Percentiles rank a stretch among this genome's conserved stretches.
Evolutionary conservation across 805 yeast genomes (phyloP).

Genomic region (Ogataea nitratoaversa): DNA sequence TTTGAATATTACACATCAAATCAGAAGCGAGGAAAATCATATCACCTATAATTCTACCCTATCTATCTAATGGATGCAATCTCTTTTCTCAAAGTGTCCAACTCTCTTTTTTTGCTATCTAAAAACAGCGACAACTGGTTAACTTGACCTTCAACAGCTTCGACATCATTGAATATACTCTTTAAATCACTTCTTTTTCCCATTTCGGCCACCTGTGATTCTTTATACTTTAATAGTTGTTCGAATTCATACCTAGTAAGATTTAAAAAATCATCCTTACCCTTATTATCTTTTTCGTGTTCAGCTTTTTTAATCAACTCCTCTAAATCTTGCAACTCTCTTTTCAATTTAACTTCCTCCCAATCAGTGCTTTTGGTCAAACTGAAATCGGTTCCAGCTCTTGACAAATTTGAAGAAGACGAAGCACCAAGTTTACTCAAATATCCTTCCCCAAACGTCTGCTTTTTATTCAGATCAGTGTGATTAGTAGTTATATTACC

Average conservation of each 20-base stretch:
- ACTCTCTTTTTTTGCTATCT: slow-evolving; percentile 55
- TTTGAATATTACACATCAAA: too few relatives aligned
- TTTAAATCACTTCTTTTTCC: slow-evolving; percentile 37
- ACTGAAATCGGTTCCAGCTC: slow-evolving; percentile 65
- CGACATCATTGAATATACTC: slow-evolving; percentile 58
- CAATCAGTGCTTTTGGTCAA: slow-evolving; percentile 79
- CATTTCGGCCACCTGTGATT: slow-evolving; percentile 45
- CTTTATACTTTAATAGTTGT: slow-evolving; percentile 76
- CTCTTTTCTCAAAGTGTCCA: slow-evolving; percentile 43
- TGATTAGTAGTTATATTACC: slow-evolving; percentile 30
- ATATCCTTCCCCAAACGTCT: slow-evolving; percentile 50
- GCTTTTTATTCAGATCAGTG: slow-evolving; percentile 5
- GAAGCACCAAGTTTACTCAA: slow-evolving; percentile 53
- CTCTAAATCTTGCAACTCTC: slow-evolving; percentile 75
- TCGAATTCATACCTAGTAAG: slow-evolving; percentile 63
- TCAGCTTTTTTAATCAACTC: slow-evolving; percentile 56
- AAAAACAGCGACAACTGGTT: slow-evolving; percentile 66
- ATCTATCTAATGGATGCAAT: slow-evolving; percentile 20
- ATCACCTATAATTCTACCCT: neutral
- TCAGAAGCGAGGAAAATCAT: too few relatives aligned
- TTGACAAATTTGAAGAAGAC: slow-evolving; percentile 25
- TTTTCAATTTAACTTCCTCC: slow-evolving; percentile 82
- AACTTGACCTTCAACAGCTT: slow-evolving; percentile 74
- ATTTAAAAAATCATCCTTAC: slow-evolving; percentile 25
- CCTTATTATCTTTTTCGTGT: slow-evolving; percentile 37